Base-by-base conservation (phyloP, 345 rosid genomes). In the Populus ilicifolia region DNA sequence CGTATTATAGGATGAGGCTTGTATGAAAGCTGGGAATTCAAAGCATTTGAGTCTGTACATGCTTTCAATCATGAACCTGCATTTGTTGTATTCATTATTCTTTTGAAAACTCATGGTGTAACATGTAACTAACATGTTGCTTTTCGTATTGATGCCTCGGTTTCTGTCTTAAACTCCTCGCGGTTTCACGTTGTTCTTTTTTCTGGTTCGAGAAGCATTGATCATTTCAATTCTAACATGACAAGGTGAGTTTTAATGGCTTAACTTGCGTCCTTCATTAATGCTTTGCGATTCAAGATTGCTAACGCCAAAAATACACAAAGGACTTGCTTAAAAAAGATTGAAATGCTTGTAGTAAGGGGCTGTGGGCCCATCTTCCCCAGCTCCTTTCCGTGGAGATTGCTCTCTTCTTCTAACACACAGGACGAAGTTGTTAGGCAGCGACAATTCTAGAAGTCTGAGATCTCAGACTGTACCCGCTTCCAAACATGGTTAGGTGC, bases 41-140 rank as follows among this genome's bases (percentile, higher is more conserved):
- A 27, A 52, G 36, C 23, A 30, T 70, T 21, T 70, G 41, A 70
- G 68, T 75, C 54, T 88, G 89, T 80, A 84, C 79, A 83, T 83
- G 82, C 75, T 76, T 33, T 81, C 48, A 48, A 65, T 35, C 1
- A 56, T 71, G 76, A 66, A 66, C 66, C 61, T 62, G 16, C 71
- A 54, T 77, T 33, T 33, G 36, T 33, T 33, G 73, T 75, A 84
- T 63, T 66, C 50, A 75, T 75, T 81, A 75, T 75, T 81, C 78
- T 73, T 83, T 86, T 64, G 67, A 64, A 64, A 64, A 64, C 21
- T 13, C 8, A n/a, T 6, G 18, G 67, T 20, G 59, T 52, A 20
- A 20, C 23, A 2, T 52, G 8, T 52, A 18, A 18, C n/a, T 18
- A 52, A 1, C 8, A n/a, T 2, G 8, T 52, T 52, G 29, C 29